phyloP scores from a whole-genome alignment of 768 basidiomycete species.

The Tylopilus rubrobrunneus region DNA sequence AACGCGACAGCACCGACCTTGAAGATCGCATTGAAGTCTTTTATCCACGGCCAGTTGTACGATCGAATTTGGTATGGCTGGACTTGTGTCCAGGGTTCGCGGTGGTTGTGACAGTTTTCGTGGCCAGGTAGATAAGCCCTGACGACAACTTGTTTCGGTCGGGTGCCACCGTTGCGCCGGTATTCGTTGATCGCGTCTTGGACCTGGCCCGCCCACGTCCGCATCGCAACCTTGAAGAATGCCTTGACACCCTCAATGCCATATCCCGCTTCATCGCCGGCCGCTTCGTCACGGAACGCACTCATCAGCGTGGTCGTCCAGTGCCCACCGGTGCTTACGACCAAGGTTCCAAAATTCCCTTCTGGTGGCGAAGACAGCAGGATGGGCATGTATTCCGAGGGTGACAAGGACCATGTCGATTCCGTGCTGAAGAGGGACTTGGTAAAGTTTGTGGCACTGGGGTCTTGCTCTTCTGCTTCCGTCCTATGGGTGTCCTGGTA shows the following conservation, averaged over 20 bases:
- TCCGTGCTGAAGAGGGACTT: slow-evolving; percentile 53
- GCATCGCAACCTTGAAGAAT: slow-evolving; percentile 58
- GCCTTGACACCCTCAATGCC: slow-evolving; percentile 53
- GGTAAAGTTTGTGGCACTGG: slow-evolving; percentile 21
- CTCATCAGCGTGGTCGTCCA: slow-evolving; percentile 60
- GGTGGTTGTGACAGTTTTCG: slow-evolving; percentile 54
- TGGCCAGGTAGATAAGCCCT: slow-evolving; percentile 64
- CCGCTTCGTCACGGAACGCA: slow-evolving; percentile 34
- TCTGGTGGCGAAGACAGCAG: slow-evolving; percentile 45
- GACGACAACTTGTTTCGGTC: slow-evolving; percentile 46
- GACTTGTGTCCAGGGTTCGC: slow-evolving; percentile 45
- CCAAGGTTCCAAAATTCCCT: slow-evolving; percentile 55
- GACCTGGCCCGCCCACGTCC: slow-evolving; percentile 49
- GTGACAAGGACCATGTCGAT: slow-evolving; percentile 48
- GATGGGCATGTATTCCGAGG: slow-evolving; percentile 48
- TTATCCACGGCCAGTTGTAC: slow-evolving; percentile 67
- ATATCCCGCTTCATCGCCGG: slow-evolving; percentile 33
- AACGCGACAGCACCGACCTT: slow-evolving; percentile 38
- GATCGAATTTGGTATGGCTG: slow-evolving; percentile 43
- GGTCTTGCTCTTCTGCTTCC: slow-evolving; percentile 15
- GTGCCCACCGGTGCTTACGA: slow-evolving; percentile 64
- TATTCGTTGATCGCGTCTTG: slow-evolving; percentile 42
- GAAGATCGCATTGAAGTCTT: slow-evolving; percentile 54
- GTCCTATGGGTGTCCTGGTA: slow-evolving; percentile 31
- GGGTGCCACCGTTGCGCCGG: slow-evolving; percentile 22